Percentiles rank a stretch among this genome's conserved stretches.
phyloP scores from a whole-genome alignment of 257 asterid species.

The Striga asiatica region DNA sequence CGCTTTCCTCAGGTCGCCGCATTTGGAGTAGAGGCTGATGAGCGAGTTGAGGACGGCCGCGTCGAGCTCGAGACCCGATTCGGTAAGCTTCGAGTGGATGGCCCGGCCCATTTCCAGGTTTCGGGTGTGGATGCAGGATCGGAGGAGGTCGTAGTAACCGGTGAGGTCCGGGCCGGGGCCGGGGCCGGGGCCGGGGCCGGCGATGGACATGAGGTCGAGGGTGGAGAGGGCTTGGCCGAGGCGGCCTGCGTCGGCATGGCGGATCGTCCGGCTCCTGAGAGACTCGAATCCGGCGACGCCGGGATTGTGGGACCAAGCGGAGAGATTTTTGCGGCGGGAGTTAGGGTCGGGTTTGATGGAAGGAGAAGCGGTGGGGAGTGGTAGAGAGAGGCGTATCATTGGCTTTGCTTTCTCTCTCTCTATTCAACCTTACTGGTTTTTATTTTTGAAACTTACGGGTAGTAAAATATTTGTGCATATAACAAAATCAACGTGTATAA shows the following conservation, averaged over 20 bases:
- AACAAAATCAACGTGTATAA: no score
- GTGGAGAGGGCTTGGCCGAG: constrained; percentile 58
- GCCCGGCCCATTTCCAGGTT: constrained; percentile 42
- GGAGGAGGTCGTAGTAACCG: constrained; percentile 71
- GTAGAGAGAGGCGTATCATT: constrained; percentile 42
- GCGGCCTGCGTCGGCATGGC: constrained; percentile 50
- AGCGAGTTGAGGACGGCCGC: constrained; percentile 63
- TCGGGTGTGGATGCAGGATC: constrained; percentile 74
- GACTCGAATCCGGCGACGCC: constrained; percentile 32
- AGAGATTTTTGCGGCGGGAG: constrained; percentile 24
- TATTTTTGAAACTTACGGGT: no score
- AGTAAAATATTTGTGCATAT: no score
- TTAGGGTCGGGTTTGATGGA: no score
- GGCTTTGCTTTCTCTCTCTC: background rate
- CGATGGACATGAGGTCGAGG: constrained; percentile 54
- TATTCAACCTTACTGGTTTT: no score
- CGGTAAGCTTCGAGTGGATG: constrained; percentile 43
- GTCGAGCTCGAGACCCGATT: constrained; percentile 45
- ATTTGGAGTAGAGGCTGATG: constrained; percentile 66
- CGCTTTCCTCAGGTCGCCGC: constrained; percentile 60
- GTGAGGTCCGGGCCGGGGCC: no score
- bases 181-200: constrained; percentile 42
- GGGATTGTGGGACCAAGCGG: constrained; percentile 16
- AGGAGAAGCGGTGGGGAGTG: no score
- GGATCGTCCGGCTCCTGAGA: constrained; percentile 47